These are phyloP conservation scores for Basipetospora chlamydospora DNA, from an alignment of 2,329 filamentous ascomycete genomes.

Conservation along the genomic window DNA sequence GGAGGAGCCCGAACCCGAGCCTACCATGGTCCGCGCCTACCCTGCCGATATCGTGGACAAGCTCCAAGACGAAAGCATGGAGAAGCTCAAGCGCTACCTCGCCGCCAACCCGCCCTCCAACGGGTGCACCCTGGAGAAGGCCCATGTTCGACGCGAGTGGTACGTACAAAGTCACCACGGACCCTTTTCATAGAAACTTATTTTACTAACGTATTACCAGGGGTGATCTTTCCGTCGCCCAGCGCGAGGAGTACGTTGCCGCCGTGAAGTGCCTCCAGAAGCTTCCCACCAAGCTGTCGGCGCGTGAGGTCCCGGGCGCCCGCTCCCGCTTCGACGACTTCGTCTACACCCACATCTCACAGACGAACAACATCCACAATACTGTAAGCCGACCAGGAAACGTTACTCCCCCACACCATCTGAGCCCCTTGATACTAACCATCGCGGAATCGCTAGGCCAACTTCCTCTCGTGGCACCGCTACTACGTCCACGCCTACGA, in stretches of 20 bases:
- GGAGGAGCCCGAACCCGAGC: too few species aligned
- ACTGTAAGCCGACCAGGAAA: background rate
- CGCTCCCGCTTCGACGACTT: constrained; percentile 14
- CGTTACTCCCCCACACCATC: background rate
- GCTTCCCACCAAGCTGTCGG: constrained; percentile 7
- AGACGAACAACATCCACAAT: constrained; percentile 11
- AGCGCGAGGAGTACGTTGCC: constrained; percentile 12
- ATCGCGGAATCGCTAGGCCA: constrained; percentile 13
- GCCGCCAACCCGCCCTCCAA: constrained; percentile 3
- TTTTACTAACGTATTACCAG: too few species aligned
- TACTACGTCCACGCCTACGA: constrained; percentile 12
- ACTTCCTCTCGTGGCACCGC: constrained; percentile 18
- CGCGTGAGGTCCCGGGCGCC: constrained; percentile 7
- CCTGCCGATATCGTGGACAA: constrained; percentile 8
- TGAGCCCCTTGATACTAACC: background rate
- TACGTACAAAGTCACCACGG: background rate
- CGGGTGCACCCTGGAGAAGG: background rate
- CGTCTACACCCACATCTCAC: constrained; percentile 11
- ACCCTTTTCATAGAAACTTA: too few species aligned
- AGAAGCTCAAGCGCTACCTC: constrained; percentile 7
- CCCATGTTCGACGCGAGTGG: constrained; percentile 3
- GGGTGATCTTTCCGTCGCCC: constrained; percentile 8
- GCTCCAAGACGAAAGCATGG: constrained; percentile 8
- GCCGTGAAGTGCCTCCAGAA: constrained; percentile 12
- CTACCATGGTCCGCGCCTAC: constrained; percentile 4